These are phyloP conservation scores for Biscogniauxia mediterranea DNA, from an alignment of 2,329 filamentous ascomycete species.

Conservation along the genomic window DNA sequence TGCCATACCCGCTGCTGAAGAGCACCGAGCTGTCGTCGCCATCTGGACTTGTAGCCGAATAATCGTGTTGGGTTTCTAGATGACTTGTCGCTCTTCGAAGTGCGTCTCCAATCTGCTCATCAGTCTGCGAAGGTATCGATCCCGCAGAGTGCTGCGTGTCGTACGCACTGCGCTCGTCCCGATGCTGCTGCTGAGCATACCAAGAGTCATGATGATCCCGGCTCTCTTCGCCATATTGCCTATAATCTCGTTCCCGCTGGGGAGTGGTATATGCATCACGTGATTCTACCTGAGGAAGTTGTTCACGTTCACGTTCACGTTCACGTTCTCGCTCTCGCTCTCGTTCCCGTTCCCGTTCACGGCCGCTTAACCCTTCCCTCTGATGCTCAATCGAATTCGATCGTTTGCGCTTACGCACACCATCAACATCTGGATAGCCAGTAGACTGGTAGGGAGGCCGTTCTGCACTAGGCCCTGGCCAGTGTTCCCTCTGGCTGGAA, in stretches of 20 bases:
- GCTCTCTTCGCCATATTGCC: conserved; percentile 44
- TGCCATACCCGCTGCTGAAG: conserved; percentile 42
- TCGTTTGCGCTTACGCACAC: conserved; percentile 65
- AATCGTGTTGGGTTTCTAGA: conserved; percentile 46
- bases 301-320: conserved; percentile 38
- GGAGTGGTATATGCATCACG: conserved; percentile 44
- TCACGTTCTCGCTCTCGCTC: conserved; percentile 31
- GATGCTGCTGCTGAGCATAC: conserved; percentile 43
- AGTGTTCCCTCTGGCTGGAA: conserved; percentile 38
- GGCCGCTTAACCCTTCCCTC: conserved; percentile 33
- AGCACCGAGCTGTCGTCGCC: conserved; percentile 50
- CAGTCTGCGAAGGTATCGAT: conserved; percentile 45
- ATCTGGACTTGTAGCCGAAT: conserved; percentile 53
- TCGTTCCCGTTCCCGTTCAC: conserved; percentile 29
- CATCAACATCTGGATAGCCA: conserved; percentile 45
- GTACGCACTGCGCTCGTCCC: conserved; percentile 46
- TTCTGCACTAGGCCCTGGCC: conserved; percentile 42
- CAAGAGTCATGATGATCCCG: conserved; percentile 49
- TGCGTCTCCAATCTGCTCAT: conserved; percentile 49
- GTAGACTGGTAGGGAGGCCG: conserved; percentile 41
- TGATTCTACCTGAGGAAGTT: conserved; percentile 34
- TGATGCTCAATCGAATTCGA: conserved; percentile 59
- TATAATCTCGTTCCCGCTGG: conserved; percentile 43
- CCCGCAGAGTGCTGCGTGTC: conserved; percentile 47
- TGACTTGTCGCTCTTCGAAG: conserved; percentile 45